Evolutionary conservation across 176 grass and related monocot species (phyloP), one percentile per base, ranked within the genome.

Genomic region (Eleusine coracana): DNA sequence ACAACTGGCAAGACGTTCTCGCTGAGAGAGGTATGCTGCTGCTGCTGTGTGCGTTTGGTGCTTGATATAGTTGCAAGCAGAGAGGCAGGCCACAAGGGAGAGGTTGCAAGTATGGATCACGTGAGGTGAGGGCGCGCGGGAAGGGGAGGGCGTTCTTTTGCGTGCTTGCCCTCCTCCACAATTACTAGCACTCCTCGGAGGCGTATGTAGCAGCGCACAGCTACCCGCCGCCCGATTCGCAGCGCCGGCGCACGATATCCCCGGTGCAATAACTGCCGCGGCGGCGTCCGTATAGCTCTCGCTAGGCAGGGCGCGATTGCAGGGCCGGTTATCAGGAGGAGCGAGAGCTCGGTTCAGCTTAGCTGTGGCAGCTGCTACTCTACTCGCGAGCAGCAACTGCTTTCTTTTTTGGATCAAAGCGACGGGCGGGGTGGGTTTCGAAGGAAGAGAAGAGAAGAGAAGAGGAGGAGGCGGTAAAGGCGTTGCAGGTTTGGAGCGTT

Each of bases 21-120:
- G 61, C 8, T 9, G 3, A 1, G 21, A 77, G 66, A 74, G 40
- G n/a, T n/a, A n/a, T 64, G 80, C 4, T 37, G 80, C 28, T 14
- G 60, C 10, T 28, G n/a, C 23, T 28, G 73, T 73, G 69, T 9
- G 74, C 73, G 71, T 4, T 17, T 31, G 63, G 68, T 62, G 81
- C 78, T 39, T 66, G 79, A 17, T 74, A 61, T 74, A 82, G 56
- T 54, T 15, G 61, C 12, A 41, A 10, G n/a, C 16, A 4, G 46
- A 7, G 27, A 3, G 7, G 31, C 2, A 3, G 7, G 31, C 2
- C 31, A 34, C 31, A 11, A 40, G 23, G 16, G 40, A 66, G 23
- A 75, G 82, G 86, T 40, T 1, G 82, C 56, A 39, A 56, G 79
- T 80, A 59, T 83, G 83, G 56, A 75, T 74, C 81, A 83, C 78